phyloP scores from a whole-genome alignment of 1,139 yeast species.

The Hanseniaspora uvarum region DNA sequence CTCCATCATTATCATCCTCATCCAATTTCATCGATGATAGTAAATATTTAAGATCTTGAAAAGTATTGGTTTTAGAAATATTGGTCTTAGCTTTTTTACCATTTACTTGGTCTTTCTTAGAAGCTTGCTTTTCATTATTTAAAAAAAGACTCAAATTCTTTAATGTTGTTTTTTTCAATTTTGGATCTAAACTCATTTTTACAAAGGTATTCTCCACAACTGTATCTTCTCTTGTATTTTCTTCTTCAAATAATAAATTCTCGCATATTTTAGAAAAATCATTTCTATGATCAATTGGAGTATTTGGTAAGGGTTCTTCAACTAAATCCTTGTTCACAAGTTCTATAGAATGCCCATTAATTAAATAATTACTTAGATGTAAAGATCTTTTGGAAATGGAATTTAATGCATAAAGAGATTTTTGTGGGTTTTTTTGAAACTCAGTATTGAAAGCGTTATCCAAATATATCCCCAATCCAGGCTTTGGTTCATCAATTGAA shows the following conservation, averaged over 20 bases:
- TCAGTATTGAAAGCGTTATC: neutral
- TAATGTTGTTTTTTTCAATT: constrained; percentile 10
- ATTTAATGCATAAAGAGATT: constrained; percentile 29
- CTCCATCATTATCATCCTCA: neutral
- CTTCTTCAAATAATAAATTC: constrained; percentile 25
- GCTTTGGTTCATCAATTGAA: neutral
- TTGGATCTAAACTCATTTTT: constrained; percentile 17
- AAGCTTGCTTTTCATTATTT: neutral
- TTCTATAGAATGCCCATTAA: constrained; percentile 12
- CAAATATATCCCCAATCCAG: neutral
- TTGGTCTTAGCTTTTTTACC: neutral
- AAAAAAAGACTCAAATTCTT: constrained; percentile 4
- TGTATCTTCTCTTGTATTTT: neutral
- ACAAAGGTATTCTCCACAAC: constrained; percentile 5
- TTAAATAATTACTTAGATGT: constrained; percentile 27
- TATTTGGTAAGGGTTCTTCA: neutral
- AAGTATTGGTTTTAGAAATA: constrained; percentile 13
- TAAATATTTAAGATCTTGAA: constrained; percentile 10
- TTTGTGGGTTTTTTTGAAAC: constrained; percentile 15
- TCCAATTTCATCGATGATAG: constrained; percentile 16
- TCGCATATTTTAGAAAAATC: constrained; percentile 29
- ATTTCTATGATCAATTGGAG: constrained; percentile 14
- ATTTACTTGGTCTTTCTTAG: neutral
- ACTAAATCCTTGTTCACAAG: neutral
- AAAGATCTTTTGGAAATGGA: constrained; percentile 31